Percentiles rank a stretch among this genome's conserved stretches.
These are phyloP conservation scores for Lichtheimia corymbifera DNA, from an alignment of 371 early-diverging fungal genomes.

Conservation along the genomic window DNA sequence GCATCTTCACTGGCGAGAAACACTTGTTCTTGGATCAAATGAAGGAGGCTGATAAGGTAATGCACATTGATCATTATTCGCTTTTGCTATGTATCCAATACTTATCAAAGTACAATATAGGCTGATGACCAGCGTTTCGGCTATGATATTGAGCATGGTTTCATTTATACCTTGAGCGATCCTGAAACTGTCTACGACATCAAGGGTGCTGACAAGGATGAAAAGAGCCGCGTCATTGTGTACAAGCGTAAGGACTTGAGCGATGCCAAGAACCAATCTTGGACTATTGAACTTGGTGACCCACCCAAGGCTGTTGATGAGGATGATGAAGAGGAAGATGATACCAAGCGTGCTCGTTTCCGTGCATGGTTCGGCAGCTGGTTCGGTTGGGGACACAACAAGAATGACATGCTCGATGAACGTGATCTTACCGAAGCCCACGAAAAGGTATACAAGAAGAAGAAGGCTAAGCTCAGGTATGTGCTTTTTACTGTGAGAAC, in stretches of 20 bases:
- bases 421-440: conserved; percentile 40
- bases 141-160: conserved; percentile 29
- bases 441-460: conserved; percentile 38
- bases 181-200: conserved; percentile 37
- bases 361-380: conserved; percentile 49
- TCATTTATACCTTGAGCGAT: conserved; percentile 30
- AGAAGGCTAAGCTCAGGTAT: conserved; percentile 14
- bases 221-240: conserved; percentile 37
- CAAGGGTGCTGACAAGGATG: conserved; percentile 23
- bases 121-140: conserved; percentile 44
- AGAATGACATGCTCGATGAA: conserved; percentile 34
- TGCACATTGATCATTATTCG: neutral
- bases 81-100: conserved; percentile 4
- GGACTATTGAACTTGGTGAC: conserved; percentile 39
- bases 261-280: conserved; percentile 34
- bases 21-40: conserved; percentile 35
- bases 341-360: conserved; percentile 34
- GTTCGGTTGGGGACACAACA: conserved; percentile 36
- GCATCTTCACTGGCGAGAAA: conserved; percentile 38
- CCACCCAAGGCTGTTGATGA: conserved; percentile 33
- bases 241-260: conserved; percentile 34
- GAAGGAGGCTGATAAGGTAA: conserved; percentile 35
- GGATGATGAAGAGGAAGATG: conserved; percentile 35
- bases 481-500: too few relatives aligned
- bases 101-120: conserved; percentile 14